These are phyloP conservation scores for Sinapis alba DNA, from an alignment of 441 rosid species.

Conservation along the genomic window DNA sequence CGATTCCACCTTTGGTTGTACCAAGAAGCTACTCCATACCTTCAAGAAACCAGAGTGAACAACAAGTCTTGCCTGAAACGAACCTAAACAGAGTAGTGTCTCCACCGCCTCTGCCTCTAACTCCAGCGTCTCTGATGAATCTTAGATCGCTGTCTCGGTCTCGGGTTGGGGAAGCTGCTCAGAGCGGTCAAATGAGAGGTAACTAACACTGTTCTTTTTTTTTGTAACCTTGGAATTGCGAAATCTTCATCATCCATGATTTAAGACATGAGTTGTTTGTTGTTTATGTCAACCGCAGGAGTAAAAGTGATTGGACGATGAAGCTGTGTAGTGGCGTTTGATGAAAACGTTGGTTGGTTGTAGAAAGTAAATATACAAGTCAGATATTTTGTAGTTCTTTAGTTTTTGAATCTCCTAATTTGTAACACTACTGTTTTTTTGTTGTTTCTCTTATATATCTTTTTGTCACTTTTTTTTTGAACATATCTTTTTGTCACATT, in stretches of 20 bases:
- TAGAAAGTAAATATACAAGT: constrained; percentile 28
- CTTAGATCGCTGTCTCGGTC: constrained; percentile 45
- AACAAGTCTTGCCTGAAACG: constrained; percentile 45
- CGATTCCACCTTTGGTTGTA: constrained; percentile 66
- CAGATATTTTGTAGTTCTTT: constrained; percentile 3
- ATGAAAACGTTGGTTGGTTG: constrained; percentile 22
- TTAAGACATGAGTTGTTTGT: not conserved
- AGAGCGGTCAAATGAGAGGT: constrained; percentile 63
- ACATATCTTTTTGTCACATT: not conserved
- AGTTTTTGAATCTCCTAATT: too few species aligned
- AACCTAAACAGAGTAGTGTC: constrained; percentile 58
- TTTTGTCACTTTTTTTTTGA: too few species aligned
- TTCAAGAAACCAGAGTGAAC: constrained; percentile 70
- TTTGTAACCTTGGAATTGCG: not conserved
- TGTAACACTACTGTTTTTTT: too few species aligned
- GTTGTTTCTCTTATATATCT: too few species aligned
- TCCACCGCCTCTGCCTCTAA: constrained; percentile 80
- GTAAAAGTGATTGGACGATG: constrained; percentile 11
- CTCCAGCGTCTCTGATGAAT: constrained; percentile 64
- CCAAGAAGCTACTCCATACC: constrained; percentile 91
- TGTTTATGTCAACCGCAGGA: constrained; percentile 21
- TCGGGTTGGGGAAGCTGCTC: constrained; percentile 39
- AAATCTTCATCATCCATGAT: constrained; percentile 4
- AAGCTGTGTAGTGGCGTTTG: constrained; percentile 12
- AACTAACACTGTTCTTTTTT: constrained; percentile 20